Conservation (phyloP, 495 filamentous ascomycete genomes). For the Lophiotrema nucula region DNA sequence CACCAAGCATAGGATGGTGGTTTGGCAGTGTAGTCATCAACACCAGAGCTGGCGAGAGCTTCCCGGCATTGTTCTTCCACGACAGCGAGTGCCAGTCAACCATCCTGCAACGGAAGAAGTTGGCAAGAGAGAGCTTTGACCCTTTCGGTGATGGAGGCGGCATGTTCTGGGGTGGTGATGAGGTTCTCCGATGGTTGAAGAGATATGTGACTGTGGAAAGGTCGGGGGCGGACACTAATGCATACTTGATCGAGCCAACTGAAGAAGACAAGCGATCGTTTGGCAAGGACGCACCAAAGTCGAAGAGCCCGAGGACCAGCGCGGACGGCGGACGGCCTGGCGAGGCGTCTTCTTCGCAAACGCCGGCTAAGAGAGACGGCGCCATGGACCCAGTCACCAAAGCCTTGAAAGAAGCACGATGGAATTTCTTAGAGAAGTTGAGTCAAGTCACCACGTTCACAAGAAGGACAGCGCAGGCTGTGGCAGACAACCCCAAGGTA, state of each 20-base stretch:
- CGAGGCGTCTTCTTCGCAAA: conserved; percentile 23
- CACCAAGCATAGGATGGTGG: conserved; percentile 96
- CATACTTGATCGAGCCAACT: conserved; percentile 86
- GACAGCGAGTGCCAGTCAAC: conserved; percentile 95
- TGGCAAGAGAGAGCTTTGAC: conserved; percentile 79
- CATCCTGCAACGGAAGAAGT: conserved; percentile 86
- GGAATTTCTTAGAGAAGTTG: conserved; percentile 92
- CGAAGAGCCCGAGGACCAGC: conserved; percentile 24
- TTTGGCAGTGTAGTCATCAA: conserved; percentile 94
- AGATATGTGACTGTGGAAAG: conserved; percentile 79
- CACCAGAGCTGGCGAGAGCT: conserved; percentile 80
- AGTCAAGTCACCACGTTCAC: conserved; percentile 97
- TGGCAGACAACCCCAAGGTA: conserved; percentile 82
- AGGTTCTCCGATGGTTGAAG: conserved; percentile 87
- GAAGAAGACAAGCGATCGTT: conserved; percentile 82
- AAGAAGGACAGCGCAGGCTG: conserved; percentile 82
- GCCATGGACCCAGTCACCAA: conserved; percentile 96
- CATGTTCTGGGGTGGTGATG: conserved; percentile 97
- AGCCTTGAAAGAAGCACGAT: conserved; percentile 90
- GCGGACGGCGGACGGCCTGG: conserved; percentile 39
- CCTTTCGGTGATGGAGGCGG: conserved; percentile 81
- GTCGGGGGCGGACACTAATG: conserved; percentile 77
- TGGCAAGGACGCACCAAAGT: conserved; percentile 57
- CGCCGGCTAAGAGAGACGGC: conserved; percentile 54
- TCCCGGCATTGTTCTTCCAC: conserved; percentile 95